Evolutionary conservation across 495 filamentous ascomycete species (phyloP), one percentile per base, ranked within the genome.

Genomic region (Neurospora sp.): DNA sequence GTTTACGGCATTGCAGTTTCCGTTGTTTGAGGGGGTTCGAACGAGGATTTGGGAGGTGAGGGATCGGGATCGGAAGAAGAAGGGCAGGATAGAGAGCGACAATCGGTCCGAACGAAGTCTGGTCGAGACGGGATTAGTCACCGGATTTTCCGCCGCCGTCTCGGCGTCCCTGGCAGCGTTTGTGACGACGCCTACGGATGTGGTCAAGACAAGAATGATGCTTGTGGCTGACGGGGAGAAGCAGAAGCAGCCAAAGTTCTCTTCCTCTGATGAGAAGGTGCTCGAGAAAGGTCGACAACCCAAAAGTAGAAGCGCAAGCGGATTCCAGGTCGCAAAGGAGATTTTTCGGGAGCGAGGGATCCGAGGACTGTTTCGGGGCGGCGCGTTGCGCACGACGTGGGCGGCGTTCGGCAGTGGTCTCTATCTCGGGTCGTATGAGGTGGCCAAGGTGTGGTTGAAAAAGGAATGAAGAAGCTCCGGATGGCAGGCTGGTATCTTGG

Each of bases 401-500:
- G 94, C 94, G 37, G 89, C 92, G 14, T 73, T 96, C 16, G 91
- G 93, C 8, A 89, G 92, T 75, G 93, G 94, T 9, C 79, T 97
- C 39, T 97, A 97, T 86, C 84, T 98, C 12, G 91, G 93, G 20
- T 89, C 91, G 23, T 97, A 97, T 82, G 93, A 98, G 80, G 90
- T 89, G 72, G 91, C 91, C 37, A 87, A 93, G 75, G 82, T 90
- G 42, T 93, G 89, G 84, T 83, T 97, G 74, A 85, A 84, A 46
- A 38, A 35, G 12, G 54, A 66, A 37, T 66, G 54, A 66, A 18
- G 27, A 66, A 8, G 54, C 14, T 66, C 27, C 54, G 31, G 54
- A 66, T 66, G 54, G 14, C 12, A 35, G 54, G 54, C 54, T 62
- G 54, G 54, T 62, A 62, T 62, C 23, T 3, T 3, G 48, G n/a